Evolutionary conservation across 1,139 yeast genomes (phyloP).

Genomic region (Candida sanyaensis): DNA sequence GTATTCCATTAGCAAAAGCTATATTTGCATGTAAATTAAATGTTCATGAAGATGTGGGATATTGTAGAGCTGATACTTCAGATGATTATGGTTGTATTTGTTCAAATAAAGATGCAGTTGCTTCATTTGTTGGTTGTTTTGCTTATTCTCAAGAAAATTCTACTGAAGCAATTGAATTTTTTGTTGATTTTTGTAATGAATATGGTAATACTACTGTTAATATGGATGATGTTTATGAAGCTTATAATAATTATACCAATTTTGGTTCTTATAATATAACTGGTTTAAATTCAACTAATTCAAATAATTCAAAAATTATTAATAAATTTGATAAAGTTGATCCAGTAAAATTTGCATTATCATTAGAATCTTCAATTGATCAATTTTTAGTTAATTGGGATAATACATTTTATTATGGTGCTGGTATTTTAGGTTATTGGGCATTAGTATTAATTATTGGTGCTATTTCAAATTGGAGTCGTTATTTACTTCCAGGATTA

Average conservation of each 20-base stretch:
- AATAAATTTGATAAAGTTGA: background rate
- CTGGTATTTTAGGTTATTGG: constrained; percentile 52
- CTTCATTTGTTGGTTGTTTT: constrained; percentile 19
- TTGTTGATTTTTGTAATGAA: constrained; percentile 15
- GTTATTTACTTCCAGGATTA: constrained; percentile 24
- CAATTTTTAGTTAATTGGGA: constrained; percentile 34
- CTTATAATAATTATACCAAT: constrained; percentile 19
- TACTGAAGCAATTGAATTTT: constrained; percentile 6
- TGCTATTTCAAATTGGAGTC: constrained; percentile 43
- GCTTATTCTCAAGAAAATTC: constrained; percentile 6
- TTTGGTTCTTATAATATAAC: constrained; percentile 17
- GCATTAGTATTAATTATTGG: constrained; percentile 41
- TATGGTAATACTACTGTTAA: constrained; percentile 17
- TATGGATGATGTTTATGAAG: constrained; percentile 15
- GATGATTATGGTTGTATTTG: constrained; percentile 15
- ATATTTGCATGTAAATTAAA: constrained; percentile 7
- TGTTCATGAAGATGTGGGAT: constrained; percentile 14
- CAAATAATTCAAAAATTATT: constrained; percentile 3
- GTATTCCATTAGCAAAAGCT: constrained; percentile 3
- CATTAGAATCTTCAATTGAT: constrained; percentile 11
- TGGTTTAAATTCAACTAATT: constrained; percentile 21
- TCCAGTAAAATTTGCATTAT: constrained; percentile 2
- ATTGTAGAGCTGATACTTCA: constrained; percentile 10
- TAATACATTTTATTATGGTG: constrained; percentile 49
- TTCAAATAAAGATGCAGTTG: constrained; percentile 14